Conservation (phyloP, 1,139 yeast species). For the Pichia kudriavzevii region DNA sequence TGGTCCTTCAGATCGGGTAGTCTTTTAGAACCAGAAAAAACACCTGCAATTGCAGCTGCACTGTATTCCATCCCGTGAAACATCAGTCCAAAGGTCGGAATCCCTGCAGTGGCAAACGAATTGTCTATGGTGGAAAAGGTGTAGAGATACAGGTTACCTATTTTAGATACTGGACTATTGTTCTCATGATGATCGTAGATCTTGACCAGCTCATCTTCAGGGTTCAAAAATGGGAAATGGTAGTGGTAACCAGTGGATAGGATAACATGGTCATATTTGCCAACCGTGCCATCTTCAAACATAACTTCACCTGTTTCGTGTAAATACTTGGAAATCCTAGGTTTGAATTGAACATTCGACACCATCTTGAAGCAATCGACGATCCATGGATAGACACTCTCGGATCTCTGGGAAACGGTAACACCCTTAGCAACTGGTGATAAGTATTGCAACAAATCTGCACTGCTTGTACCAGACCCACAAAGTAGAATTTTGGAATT, state of each 20-base stretch:
- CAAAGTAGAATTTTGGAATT: conserved; percentile 37
- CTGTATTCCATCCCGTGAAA: conserved; percentile 39
- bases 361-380: conserved; percentile 15
- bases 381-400: conserved; percentile 17
- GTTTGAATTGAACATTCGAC: conserved; percentile 17
- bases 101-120: conserved; percentile 37
- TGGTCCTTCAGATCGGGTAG: conserved; percentile 24
- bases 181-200: conserved; percentile 7
- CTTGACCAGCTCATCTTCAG: conserved; percentile 13
- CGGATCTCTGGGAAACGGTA: conserved; percentile 16
- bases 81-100: conserved; percentile 34
- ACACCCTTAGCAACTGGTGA: conserved; percentile 27
- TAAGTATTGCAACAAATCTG: conserved; percentile 45
- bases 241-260: conserved; percentile 43
- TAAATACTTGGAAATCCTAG: conserved; percentile 17
- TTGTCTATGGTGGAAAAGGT: conserved; percentile 38
- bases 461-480: conserved; percentile 46
- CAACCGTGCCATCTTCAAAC: conserved; percentile 32
- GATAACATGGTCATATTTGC: conserved; percentile 33
- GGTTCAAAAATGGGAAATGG: conserved; percentile 33
- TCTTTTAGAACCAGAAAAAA: conserved; percentile 32
- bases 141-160: conserved; percentile 29
- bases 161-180: conserved; percentile 24
- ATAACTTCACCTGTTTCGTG: conserved; percentile 20
- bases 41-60: conserved; percentile 44